Percentiles rank a stretch among this genome's conserved stretches.
Conservation (phyloP, 768 basidiomycete species). For the Cubamyces sp. region DNA sequence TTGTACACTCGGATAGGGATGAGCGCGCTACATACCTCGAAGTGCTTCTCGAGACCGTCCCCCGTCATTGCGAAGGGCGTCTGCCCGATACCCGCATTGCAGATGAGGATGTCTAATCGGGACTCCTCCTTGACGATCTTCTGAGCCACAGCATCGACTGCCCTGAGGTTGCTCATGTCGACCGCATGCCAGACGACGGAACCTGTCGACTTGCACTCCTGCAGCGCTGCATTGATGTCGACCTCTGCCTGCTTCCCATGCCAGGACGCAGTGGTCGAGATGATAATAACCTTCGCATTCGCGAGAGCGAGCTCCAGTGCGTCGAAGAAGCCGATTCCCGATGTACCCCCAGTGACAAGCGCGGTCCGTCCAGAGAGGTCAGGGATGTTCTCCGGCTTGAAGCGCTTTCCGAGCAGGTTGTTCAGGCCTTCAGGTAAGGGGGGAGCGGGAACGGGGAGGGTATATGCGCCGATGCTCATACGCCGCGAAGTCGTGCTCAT, state of each 20-base stretch:
- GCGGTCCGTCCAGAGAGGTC: slow-evolving; percentile 32
- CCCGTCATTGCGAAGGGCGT: slow-evolving; percentile 30
- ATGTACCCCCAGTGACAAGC: slow-evolving; percentile 34
- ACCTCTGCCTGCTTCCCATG: slow-evolving; percentile 31
- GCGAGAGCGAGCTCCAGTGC: slow-evolving; percentile 35
- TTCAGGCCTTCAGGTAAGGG: slow-evolving; percentile 1
- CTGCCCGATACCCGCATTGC: slow-evolving; percentile 34
- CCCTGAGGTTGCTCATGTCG: slow-evolving; percentile 29
- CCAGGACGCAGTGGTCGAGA: slow-evolving; percentile 32
- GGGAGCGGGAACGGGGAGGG: slow-evolving; percentile 10
- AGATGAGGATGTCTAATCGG: slow-evolving; percentile 34
- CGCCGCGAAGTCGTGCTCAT: slow-evolving; percentile 5
- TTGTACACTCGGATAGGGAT: not conserved
- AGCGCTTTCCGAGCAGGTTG: slow-evolving; percentile 26
- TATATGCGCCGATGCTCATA: slow-evolving; percentile 16
- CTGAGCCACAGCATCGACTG: slow-evolving; percentile 30
- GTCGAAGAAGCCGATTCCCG: slow-evolving; percentile 35
- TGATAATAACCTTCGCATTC: slow-evolving; percentile 33
- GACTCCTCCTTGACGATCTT: slow-evolving; percentile 24
- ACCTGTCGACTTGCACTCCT: slow-evolving; percentile 25
- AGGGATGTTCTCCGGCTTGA: slow-evolving; percentile 33
- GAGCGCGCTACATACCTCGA: slow-evolving; percentile 23
- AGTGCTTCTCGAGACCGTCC: slow-evolving; percentile 33
- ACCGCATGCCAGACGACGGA: slow-evolving; percentile 30
- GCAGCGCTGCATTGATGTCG: slow-evolving; percentile 33